Evolutionary conservation across 2,329 filamentous ascomycete genomes (phyloP).

Genomic region (Thielaviopsis populi): DNA sequence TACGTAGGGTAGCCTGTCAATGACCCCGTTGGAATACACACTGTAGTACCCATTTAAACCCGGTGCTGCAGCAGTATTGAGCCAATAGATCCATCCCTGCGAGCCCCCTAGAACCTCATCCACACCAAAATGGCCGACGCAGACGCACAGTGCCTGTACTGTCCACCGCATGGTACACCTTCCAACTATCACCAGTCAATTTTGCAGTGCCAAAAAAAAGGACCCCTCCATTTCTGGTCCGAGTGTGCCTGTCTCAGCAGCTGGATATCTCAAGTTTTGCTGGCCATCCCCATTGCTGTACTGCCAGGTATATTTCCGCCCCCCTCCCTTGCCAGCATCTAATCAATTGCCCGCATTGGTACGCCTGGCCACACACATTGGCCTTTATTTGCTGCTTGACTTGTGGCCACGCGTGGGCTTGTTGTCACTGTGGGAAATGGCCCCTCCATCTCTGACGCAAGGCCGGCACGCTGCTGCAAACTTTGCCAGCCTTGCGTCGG

Average conservation of each 20-base stretch:
- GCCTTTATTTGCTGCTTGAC: neutral
- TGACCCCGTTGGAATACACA: slow-evolving; percentile 1
- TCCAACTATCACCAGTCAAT: slow-evolving; percentile 10
- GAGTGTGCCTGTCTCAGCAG: neutral
- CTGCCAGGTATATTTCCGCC: neutral
- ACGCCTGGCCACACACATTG: neutral
- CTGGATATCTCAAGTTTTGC: neutral
- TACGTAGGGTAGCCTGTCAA: neutral
- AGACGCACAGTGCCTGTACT: neutral
- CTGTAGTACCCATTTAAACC: slow-evolving; percentile 9
- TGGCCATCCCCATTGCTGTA: neutral
- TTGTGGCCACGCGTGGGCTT: neutral
- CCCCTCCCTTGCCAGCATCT: neutral
- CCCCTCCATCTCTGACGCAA: neutral
- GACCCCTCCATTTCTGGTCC: neutral
- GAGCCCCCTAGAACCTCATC: neutral
- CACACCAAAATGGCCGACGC: neutral
- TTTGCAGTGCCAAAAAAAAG: slow-evolving; percentile 6
- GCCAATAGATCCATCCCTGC: neutral
- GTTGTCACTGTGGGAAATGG: neutral
- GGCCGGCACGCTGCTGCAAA: neutral
- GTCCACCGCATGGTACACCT: slow-evolving; percentile 7
- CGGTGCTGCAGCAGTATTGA: neutral
- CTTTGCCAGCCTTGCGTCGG: neutral
- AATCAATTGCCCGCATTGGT: neutral